Percentiles rank a stretch among this genome's conserved stretches.
These are phyloP conservation scores for Hyphopichia homilentoma DNA, from an alignment of 805 yeast genomes.

Conservation along the genomic window DNA sequence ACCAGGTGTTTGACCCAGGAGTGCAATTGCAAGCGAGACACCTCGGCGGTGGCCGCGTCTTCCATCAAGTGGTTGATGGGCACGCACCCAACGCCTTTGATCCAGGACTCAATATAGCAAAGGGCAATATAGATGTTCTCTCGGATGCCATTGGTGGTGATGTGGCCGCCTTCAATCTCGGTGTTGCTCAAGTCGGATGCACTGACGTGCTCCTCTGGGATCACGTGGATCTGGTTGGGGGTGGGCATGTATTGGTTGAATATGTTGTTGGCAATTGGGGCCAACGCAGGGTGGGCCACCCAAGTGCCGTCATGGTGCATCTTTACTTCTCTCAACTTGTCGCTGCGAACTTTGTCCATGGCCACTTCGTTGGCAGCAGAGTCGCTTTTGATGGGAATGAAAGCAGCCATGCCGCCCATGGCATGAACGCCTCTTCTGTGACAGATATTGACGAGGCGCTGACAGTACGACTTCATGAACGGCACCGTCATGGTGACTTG, in stretches of 20 bases:
- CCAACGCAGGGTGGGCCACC: slow-evolving; percentile 21
- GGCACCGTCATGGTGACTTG: slow-evolving; percentile 18
- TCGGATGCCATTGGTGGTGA: slow-evolving; percentile 15
- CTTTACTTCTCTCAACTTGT: slow-evolving; percentile 18
- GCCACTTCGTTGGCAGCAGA: slow-evolving; percentile 12
- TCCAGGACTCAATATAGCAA: slow-evolving; percentile 18
- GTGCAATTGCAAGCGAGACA: slow-evolving; percentile 16
- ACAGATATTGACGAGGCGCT: slow-evolving; percentile 15
- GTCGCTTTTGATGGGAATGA: slow-evolving; percentile 19
- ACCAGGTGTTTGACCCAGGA: slow-evolving; percentile 18
- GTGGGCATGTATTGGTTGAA: slow-evolving; percentile 18
- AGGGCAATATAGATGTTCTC: slow-evolving; percentile 17
- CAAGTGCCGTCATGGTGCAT: slow-evolving; percentile 20
- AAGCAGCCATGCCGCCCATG: slow-evolving; percentile 24
- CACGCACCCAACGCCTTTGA: slow-evolving; percentile 18
- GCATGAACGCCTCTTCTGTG: slow-evolving; percentile 21
- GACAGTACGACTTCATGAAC: slow-evolving; percentile 17
- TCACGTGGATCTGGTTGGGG: slow-evolving; percentile 16
- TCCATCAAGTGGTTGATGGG: slow-evolving; percentile 20
- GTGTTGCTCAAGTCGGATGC: slow-evolving; percentile 14
- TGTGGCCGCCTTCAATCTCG: slow-evolving; percentile 8
- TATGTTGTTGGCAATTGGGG: slow-evolving; percentile 15
- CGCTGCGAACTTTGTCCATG: slow-evolving; percentile 14
- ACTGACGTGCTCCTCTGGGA: slow-evolving; percentile 10
- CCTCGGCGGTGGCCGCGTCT: slow-evolving; percentile 23